Conservation (phyloP, 2,329 filamentous ascomycete species). For the Hawksworthiomyces lignivorus region DNA sequence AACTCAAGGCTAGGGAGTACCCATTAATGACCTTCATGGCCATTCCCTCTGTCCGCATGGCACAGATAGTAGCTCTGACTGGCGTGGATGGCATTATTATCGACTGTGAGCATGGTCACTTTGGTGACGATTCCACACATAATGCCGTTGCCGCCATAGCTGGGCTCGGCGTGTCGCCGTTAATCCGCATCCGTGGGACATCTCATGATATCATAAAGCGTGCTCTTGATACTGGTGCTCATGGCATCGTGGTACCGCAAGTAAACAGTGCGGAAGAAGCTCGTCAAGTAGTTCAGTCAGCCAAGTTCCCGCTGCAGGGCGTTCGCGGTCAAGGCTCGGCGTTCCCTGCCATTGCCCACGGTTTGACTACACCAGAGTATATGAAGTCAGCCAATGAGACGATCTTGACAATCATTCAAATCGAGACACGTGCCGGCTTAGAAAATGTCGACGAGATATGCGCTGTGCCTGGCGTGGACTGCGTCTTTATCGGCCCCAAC, state of each 20-base stretch:
- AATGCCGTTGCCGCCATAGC: slow-evolving; percentile 46
- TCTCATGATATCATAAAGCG: slow-evolving; percentile 41
- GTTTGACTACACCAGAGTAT: slow-evolving; percentile 38
- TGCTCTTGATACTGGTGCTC: slow-evolving; percentile 43
- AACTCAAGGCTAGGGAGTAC: slow-evolving; percentile 14
- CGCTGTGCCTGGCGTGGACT: slow-evolving; percentile 33
- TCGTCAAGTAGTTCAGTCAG: slow-evolving; percentile 34
- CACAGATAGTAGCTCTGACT: slow-evolving; percentile 41
- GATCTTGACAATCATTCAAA: slow-evolving; percentile 36
- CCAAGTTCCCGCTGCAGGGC: slow-evolving; percentile 44
- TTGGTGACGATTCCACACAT: slow-evolving; percentile 45
- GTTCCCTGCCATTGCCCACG: slow-evolving; percentile 37
- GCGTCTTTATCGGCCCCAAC: slow-evolving; percentile 38
- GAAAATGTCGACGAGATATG: slow-evolving; percentile 37
- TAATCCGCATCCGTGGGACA: slow-evolving; percentile 30
- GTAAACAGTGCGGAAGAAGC: slow-evolving; percentile 39
- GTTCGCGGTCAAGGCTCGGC: slow-evolving; percentile 43
- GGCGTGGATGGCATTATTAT: slow-evolving; percentile 42
- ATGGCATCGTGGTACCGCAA: slow-evolving; percentile 42
- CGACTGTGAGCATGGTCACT: slow-evolving; percentile 46
- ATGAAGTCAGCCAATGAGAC: slow-evolving; percentile 42
- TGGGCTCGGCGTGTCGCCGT: slow-evolving; percentile 34
- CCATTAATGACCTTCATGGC: slow-evolving; percentile 43
- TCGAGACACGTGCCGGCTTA: slow-evolving; percentile 35
- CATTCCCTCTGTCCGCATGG: slow-evolving; percentile 36